phyloP scores from a whole-genome alignment of 805 yeast genomes.

The Cyberlindnera meyerae region DNA sequence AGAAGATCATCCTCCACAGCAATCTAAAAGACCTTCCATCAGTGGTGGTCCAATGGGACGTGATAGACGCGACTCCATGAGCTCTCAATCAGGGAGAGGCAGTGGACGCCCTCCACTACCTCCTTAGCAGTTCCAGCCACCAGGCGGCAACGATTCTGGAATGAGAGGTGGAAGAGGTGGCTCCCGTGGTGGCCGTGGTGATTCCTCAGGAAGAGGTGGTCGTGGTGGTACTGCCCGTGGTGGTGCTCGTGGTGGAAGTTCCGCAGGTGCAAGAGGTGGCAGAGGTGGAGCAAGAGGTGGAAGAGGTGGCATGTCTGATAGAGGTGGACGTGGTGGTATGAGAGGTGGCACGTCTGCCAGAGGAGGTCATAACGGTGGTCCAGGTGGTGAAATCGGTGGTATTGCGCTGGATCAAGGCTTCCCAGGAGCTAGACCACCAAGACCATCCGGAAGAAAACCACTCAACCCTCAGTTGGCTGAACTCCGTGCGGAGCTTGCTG shows the following conservation, averaged over 20 bases:
- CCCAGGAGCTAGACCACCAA: no score
- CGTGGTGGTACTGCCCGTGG: neutral
- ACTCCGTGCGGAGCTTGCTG: conserved; percentile 1
- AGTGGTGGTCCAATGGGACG: no score
- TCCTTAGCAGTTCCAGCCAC: conserved; percentile 1
- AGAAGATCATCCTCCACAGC: no score
- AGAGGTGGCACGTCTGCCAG: neutral
- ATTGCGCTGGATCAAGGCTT: no score
- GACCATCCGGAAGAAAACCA: neutral
- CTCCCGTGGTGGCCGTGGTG: neutral
- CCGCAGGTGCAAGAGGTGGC: neutral
- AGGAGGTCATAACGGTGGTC: neutral
- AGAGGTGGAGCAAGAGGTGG: no score
- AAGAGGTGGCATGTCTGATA: no score
- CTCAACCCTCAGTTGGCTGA: neutral
- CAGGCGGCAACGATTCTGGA: neutral
- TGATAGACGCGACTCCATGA: no score
- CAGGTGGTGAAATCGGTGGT: no score
- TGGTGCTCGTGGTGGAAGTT: neutral
- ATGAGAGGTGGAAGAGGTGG: conserved; percentile 8
- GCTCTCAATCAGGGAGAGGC: no score
- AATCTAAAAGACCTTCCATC: no score
- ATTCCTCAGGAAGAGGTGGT: conserved; percentile 1
- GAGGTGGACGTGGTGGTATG: conserved; percentile 1
- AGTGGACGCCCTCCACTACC: conserved; percentile 1